Conservation (phyloP, 2,329 filamentous ascomycete genomes). For the Paraconiothyrium sp. region DNA sequence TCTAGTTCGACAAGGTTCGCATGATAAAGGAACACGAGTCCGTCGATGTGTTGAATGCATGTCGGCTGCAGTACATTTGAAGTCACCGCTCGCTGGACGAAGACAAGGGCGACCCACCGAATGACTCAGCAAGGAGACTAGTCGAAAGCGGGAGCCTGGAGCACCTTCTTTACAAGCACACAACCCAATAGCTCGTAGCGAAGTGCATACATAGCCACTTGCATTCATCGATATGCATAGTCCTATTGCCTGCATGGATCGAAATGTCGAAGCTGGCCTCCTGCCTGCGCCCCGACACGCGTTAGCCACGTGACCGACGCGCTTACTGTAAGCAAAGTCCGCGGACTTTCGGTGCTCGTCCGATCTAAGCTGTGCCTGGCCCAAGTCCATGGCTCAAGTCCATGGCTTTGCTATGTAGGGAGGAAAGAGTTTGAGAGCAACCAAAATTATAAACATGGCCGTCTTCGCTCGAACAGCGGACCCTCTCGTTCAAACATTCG, state of each 20-base stretch:
- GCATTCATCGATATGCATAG: no score
- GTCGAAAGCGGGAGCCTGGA: no score
- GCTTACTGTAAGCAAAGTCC: background rate
- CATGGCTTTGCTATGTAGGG: background rate
- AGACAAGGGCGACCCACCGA: no score
- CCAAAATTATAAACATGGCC: background rate
- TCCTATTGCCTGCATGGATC: no score
- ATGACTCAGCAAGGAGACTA: no score
- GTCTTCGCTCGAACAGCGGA: background rate
- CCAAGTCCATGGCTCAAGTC: background rate
- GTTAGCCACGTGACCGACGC: background rate
- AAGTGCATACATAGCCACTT: no score
- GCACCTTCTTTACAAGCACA: no score
- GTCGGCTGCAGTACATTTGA: background rate
- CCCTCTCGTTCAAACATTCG: no score
- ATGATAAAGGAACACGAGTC: background rate
- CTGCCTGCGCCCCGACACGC: no score
- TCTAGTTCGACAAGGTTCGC: background rate
- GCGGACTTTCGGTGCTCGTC: background rate
- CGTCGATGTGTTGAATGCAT: slow-evolving; percentile 6
- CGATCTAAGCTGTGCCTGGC: background rate
- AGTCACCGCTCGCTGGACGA: background rate
- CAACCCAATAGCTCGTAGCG: no score
- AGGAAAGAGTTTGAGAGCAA: background rate
- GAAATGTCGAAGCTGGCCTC: no score